phyloP scores from a whole-genome alignment of 306 rosid species.

The Quercus bicolor region DNA sequence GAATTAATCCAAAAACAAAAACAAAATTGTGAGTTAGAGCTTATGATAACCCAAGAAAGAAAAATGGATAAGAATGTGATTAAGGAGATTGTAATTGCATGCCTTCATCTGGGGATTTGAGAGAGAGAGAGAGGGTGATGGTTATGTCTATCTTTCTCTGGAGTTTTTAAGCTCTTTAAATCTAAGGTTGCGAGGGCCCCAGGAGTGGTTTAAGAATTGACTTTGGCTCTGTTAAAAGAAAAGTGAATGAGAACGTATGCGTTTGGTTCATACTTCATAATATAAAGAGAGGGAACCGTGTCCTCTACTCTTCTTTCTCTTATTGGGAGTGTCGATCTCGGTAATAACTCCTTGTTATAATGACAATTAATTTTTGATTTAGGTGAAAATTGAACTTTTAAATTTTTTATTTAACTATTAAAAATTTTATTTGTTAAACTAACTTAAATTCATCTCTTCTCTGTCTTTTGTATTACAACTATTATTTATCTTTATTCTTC shows the following conservation, averaged over 20 bases:
- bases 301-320: too few species aligned
- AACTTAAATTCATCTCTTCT: rapidly evolving
- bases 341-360: rapidly evolving
- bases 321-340: too few species aligned
- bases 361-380: rapidly evolving
- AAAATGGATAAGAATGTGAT: background rate
- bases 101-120: constrained; percentile 31
- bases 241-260: background rate
- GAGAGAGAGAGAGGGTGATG: background rate
- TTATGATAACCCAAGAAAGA: background rate
- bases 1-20: constrained; percentile 13
- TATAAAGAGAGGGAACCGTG: background rate
- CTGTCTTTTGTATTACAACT: too few species aligned
- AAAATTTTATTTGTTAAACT: rapidly evolving
- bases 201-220: background rate
- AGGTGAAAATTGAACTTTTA: rapidly evolving
- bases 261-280: background rate
- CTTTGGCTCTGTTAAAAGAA: background rate
- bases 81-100: constrained; percentile 7
- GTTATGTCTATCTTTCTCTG: background rate
- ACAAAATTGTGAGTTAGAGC: background rate
- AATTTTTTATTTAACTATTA: rapidly evolving
- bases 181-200: background rate
- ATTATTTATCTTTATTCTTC: too few species aligned
- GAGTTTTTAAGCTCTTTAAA: background rate